Percentiles rank a stretch among this genome's conserved stretches.
Conservation (phyloP, 225 moss, liverwort and hornwort species). For the Polytrichum commune region DNA sequence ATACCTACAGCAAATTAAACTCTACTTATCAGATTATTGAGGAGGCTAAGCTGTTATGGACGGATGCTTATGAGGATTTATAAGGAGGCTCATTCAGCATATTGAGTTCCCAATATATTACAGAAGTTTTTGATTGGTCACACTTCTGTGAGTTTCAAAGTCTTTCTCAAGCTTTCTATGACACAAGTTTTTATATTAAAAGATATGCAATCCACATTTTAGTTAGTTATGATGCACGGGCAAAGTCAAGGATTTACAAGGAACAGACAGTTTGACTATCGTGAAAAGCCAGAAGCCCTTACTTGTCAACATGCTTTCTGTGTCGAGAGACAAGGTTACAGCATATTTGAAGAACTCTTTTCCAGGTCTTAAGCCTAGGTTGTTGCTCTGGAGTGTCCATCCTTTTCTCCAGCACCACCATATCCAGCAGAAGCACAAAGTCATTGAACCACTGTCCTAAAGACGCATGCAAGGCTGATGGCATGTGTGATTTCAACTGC, state of each 20-base stretch:
- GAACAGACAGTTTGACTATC: not conserved
- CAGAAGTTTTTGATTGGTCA: too few species aligned
- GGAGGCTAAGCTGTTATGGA: too few species aligned
- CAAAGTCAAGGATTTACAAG: too few species aligned
- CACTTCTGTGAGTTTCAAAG: too few species aligned
- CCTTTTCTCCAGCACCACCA: conserved; percentile 64
- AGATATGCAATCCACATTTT: too few species aligned
- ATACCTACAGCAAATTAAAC: conserved; percentile 44
- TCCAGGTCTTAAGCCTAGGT: conserved; percentile 74
- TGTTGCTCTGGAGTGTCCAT: conserved; percentile 73
- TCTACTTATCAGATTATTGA: too few species aligned
- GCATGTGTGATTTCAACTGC: conserved; percentile 86
- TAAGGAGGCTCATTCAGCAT: too few species aligned
- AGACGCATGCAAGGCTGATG: conserved; percentile 42
- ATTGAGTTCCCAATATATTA: too few species aligned
- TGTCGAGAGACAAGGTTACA: conserved; percentile 76
- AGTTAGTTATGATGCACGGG: too few species aligned
- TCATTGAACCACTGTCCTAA: conserved; percentile 79
- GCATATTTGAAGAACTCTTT: conserved; percentile 75
- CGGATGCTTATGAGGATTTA: too few species aligned
- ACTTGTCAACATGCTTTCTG: conserved; percentile 84
- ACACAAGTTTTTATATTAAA: too few species aligned
- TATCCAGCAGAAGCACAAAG: conserved; percentile 63
- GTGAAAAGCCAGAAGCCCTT: conserved; percentile 10
- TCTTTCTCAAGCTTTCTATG: too few species aligned